These are phyloP conservation scores for Cladorrhinum samala DNA, from an alignment of 495 filamentous ascomycete species.

Conservation along the genomic window DNA sequence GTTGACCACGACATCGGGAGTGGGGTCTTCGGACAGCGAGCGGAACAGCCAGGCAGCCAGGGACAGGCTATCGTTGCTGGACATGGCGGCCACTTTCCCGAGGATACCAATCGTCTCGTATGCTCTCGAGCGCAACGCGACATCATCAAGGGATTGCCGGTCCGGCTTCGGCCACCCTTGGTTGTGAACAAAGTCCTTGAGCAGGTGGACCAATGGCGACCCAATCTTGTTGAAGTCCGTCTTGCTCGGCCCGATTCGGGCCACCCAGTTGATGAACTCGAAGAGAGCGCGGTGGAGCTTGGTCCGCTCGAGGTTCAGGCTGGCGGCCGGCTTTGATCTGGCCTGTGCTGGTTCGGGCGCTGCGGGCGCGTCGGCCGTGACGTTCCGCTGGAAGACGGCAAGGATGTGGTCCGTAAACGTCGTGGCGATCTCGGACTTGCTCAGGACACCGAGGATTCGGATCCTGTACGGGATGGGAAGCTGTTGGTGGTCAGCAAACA, in stretches of 20 bases:
- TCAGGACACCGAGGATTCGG: constrained; percentile 64
- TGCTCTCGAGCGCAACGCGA: constrained; percentile 62
- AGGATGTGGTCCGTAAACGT: constrained; percentile 58
- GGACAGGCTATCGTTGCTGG: constrained; percentile 45
- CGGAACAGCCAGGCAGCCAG: constrained; percentile 74
- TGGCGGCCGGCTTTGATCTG: constrained; percentile 4
- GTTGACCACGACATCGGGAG: constrained; percentile 69
- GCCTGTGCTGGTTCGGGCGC: constrained; percentile 29
- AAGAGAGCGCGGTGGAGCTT: constrained; percentile 76
- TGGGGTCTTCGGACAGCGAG: constrained; percentile 74
- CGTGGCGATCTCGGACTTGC: constrained; percentile 65
- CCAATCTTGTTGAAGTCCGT: constrained; percentile 54
- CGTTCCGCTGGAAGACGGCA: constrained; percentile 8
- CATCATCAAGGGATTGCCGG: constrained; percentile 51
- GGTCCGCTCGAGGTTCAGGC: constrained; percentile 21
- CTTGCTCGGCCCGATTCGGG: constrained; percentile 59
- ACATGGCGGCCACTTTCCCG: constrained; percentile 48
- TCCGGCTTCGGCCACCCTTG: constrained; percentile 75
- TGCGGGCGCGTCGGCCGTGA: constrained; percentile 18
- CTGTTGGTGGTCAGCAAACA: constrained; percentile 68
- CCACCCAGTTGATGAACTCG: constrained; percentile 81
- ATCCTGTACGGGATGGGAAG: constrained; percentile 66
- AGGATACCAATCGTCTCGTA: constrained; percentile 85
- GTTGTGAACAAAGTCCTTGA: constrained; percentile 67
- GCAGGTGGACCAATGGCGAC: constrained; percentile 59